phyloP scores from a whole-genome alignment of 192 early-diverging fungal genomes.

The Mortierella claussenii region DNA sequence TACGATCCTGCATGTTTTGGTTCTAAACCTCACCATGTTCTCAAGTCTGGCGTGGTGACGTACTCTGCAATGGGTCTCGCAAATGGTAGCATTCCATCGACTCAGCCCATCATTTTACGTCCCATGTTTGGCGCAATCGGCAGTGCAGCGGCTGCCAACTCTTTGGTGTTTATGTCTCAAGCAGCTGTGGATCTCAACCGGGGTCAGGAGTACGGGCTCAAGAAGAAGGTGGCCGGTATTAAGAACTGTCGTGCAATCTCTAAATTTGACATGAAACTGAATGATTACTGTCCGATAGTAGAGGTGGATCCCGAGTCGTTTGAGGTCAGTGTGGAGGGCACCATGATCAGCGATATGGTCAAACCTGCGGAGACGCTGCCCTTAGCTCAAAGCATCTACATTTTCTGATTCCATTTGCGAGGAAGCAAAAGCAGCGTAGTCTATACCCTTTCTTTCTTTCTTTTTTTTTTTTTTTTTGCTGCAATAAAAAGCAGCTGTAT shows the following conservation, averaged over 20 bases:
- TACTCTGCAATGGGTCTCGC: conserved; percentile 93
- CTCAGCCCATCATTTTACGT: conserved; percentile 85
- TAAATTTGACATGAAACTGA: conserved; percentile 91
- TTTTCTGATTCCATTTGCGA: conserved; percentile 56
- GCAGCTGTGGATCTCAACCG: conserved; percentile 71
- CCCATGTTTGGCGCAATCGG: conserved; percentile 88
- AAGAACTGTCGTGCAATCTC: conserved; percentile 78
- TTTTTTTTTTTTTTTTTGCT: neutral
- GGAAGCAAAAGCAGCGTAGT: neutral
- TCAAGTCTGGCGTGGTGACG: conserved; percentile 91
- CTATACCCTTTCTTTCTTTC: neutral
- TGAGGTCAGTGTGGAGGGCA: conserved; percentile 83
- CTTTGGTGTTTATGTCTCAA: conserved; percentile 85
- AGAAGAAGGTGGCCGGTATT: conserved; percentile 77
- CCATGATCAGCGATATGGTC: conserved; percentile 63
- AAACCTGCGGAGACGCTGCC: conserved; percentile 79
- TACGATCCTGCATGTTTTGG: conserved; percentile 91
- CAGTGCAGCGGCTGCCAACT: conserved; percentile 66
- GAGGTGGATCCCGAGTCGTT: conserved; percentile 94
- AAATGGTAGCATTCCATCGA: conserved; percentile 95
- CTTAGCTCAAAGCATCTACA: conserved; percentile 73
- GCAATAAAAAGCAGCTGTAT: neutral
- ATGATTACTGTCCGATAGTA: conserved; percentile 79
- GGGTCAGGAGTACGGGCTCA: conserved; percentile 67
- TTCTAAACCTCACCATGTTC: conserved; percentile 82